These are phyloP conservation scores for Paracoccidioides lutzii DNA, from an alignment of 2,329 filamentous ascomycete species.

Conservation along the genomic window DNA sequence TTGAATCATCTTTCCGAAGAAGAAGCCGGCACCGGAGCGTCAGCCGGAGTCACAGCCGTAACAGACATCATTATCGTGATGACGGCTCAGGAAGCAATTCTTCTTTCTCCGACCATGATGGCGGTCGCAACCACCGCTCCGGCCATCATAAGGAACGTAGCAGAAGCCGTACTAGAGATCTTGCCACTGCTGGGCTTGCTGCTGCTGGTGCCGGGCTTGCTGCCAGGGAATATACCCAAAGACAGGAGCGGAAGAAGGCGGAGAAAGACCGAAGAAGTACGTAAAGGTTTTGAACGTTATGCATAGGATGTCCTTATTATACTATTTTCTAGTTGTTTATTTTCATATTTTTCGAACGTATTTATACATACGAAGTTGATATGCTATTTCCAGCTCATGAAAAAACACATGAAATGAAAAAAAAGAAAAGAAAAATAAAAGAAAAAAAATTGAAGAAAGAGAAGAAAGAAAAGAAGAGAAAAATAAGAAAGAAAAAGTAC, in stretches of 20 bases:
- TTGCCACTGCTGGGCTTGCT: constrained; percentile 44
- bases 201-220: constrained; percentile 46
- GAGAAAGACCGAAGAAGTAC: constrained; percentile 41
- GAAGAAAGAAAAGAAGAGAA: neutral
- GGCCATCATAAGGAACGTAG: constrained; percentile 20
- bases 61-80: constrained; percentile 24
- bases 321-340: neutral
- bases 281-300: constrained; percentile 17
- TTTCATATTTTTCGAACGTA: neutral
- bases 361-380: neutral
- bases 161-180: constrained; percentile 28
- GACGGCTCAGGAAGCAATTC: constrained; percentile 24
- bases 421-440: no score
- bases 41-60: constrained; percentile 35
- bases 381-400: neutral
- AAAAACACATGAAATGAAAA: neutral
- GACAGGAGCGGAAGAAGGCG: constrained; percentile 43
- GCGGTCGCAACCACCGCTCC: constrained; percentile 20
- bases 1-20: constrained; percentile 21
- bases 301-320: constrained; percentile 10
- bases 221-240: constrained; percentile 45
- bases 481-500: no score
- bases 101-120: constrained; percentile 26
- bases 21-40: constrained; percentile 23
- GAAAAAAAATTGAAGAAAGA: no score